Evolutionary conservation across 805 yeast genomes (phyloP).

Genomic region (Pichia gijzeniarum): DNA sequence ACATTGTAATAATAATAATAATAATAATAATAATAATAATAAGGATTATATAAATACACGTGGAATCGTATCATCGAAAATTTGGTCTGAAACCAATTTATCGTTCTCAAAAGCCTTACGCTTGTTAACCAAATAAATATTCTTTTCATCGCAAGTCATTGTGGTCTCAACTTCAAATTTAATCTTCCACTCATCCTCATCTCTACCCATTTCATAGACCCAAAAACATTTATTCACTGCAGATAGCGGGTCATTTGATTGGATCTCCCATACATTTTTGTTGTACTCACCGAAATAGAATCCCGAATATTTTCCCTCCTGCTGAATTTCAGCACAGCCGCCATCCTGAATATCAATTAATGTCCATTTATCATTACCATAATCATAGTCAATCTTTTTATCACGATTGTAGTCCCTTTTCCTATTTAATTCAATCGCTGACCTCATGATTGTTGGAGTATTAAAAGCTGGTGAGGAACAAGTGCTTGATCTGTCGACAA

Average conservation of each 20-base stretch:
- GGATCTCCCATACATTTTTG: slow-evolving; percentile 34
- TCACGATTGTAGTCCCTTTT: slow-evolving; percentile 23
- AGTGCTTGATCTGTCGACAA: slow-evolving; percentile 18
- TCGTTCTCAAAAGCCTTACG: slow-evolving; percentile 33
- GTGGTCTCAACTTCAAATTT: slow-evolving; percentile 29
- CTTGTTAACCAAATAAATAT: slow-evolving; percentile 30
- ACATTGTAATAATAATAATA: background rate
- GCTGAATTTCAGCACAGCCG: slow-evolving; percentile 31
- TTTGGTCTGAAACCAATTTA: slow-evolving; percentile 28
- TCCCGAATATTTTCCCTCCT: slow-evolving; percentile 30
- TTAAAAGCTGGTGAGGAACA: slow-evolving; percentile 25
- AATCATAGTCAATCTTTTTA: slow-evolving; percentile 28
- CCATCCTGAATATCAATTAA: slow-evolving; percentile 32
- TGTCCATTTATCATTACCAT: slow-evolving; percentile 31
- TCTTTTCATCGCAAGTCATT: slow-evolving; percentile 28
- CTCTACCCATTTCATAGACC: slow-evolving; percentile 38
- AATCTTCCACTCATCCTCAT: slow-evolving; percentile 34
- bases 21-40: background rate
- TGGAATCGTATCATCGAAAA: slow-evolving; percentile 31
- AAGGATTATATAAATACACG: slow-evolving; percentile 27
- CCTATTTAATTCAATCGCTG: slow-evolving; percentile 23
- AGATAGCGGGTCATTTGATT: slow-evolving; percentile 33
- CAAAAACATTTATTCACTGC: slow-evolving; percentile 35
- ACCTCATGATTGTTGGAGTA: slow-evolving; percentile 26
- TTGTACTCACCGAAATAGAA: slow-evolving; percentile 36